Percentiles rank a stretch among this genome's conserved stretches.
Conservation (phyloP, 208 protist species). For the Ichthyophonus hoferi region DNA sequence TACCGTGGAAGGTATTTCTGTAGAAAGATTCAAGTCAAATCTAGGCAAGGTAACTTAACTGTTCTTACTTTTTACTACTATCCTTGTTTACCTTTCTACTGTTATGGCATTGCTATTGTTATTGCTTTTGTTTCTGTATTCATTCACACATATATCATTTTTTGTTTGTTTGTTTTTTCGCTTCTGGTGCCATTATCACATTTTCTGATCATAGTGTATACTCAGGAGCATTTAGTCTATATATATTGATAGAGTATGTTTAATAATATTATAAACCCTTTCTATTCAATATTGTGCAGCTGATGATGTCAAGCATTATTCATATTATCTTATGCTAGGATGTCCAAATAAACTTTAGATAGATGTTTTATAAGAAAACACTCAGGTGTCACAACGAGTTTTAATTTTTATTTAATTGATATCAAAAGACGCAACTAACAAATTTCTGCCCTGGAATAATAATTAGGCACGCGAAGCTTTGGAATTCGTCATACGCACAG, state of each 20-base stretch:
- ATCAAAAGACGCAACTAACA: background rate
- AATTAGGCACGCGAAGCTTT: background rate
- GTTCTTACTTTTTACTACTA: background rate
- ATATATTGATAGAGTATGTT: too few species aligned
- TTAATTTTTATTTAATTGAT: too few species aligned
- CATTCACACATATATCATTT: background rate
- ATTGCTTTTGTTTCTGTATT: background rate
- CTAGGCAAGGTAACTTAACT: constrained; percentile 21
- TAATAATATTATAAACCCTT: too few species aligned
- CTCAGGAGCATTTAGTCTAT: too few species aligned
- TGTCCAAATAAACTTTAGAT: background rate
- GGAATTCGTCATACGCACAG: background rate
- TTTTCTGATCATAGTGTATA: too few species aligned
- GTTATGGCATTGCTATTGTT: background rate
- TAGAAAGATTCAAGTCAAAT: constrained; percentile 3
- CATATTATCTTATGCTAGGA: background rate
- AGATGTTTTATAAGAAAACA: too few species aligned
- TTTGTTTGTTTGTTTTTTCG: background rate
- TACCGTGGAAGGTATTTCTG: constrained; percentile 7
- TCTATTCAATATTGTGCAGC: too few species aligned
- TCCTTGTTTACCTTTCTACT: background rate
- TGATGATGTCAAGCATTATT: background rate
- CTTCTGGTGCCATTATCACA: background rate
- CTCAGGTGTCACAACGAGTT: too few species aligned
- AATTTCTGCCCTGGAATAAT: background rate